Evolutionary conservation across 192 early-diverging fungal genomes (phyloP).

Genomic region (Funneliformis mosseae): DNA sequence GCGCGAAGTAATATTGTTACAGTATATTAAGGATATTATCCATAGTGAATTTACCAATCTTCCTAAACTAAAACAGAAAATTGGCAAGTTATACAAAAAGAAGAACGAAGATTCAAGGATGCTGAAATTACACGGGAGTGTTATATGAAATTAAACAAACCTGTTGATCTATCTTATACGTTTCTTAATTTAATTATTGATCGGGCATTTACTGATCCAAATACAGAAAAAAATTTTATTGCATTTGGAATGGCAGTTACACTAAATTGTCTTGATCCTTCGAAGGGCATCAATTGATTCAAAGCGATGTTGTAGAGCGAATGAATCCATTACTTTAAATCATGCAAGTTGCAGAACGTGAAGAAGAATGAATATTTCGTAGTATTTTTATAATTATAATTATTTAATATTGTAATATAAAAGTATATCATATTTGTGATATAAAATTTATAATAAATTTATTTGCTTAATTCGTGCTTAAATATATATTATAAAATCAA

Average conservation of each 20-base stretch:
- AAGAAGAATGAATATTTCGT: too few relatives aligned
- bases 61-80: not conserved
- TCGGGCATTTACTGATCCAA: not conserved
- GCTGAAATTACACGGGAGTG: not conserved
- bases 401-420: too few relatives aligned
- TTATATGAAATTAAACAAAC: constrained; percentile 7
- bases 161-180: not conserved
- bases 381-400: too few relatives aligned
- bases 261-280: not conserved
- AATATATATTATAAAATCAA: too few relatives aligned
- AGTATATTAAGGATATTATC: not conserved
- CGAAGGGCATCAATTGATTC: not conserved
- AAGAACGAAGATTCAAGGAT: not conserved
- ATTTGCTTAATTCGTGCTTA: too few relatives aligned
- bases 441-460: too few relatives aligned
- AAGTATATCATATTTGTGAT: too few relatives aligned
- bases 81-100: not conserved
- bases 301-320: not conserved
- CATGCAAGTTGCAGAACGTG: not conserved
- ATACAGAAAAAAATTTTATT: constrained; percentile 10
- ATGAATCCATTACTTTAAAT: not conserved
- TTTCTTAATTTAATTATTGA: not conserved
- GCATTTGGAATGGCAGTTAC: constrained; percentile 1
- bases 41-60: not conserved
- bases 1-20: not conserved